phyloP scores from a whole-genome alignment of 2,329 filamentous ascomycete genomes.

The Paecilomyces formosus region DNA sequence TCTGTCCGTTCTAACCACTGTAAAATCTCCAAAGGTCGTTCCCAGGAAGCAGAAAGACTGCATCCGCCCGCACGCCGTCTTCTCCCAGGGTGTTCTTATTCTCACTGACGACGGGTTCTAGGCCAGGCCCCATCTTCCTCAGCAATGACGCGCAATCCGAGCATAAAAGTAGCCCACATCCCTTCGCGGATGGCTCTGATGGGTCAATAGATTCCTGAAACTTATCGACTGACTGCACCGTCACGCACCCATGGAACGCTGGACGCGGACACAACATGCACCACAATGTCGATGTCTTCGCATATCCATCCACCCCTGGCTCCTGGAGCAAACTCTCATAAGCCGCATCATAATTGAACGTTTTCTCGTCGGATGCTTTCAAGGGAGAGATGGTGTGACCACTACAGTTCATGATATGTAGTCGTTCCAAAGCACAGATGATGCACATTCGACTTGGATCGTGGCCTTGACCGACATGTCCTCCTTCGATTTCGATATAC shows the following conservation, averaged over 20 bases:
- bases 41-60: constrained; percentile 14
- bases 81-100: constrained; percentile 7
- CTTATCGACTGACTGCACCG: constrained; percentile 4
- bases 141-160: constrained; percentile 15
- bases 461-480: constrained; percentile 24
- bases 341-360: constrained; percentile 18
- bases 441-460: constrained; percentile 31
- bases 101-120: constrained; percentile 11
- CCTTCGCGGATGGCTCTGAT: constrained; percentile 6
- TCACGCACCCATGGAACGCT: constrained; percentile 28
- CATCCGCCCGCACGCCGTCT: constrained; percentile 17
- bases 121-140: constrained; percentile 9
- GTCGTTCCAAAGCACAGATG: constrained; percentile 24
- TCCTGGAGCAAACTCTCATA: constrained; percentile 13
- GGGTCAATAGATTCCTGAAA: constrained; percentile 8
- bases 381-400: constrained; percentile 23
- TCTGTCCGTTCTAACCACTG: neutral
- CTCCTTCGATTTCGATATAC: constrained; percentile 31
- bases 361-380: constrained; percentile 5
- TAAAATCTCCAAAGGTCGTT: constrained; percentile 13
- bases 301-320: neutral
- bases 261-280: constrained; percentile 35
- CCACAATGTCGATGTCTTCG: constrained; percentile 16
- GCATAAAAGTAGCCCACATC: constrained; percentile 25
- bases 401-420: constrained; percentile 28